Percentiles rank a stretch among this genome's conserved stretches.
Evolutionary conservation across 176 grass and related monocot species (phyloP).

Genomic region (Rhynchospora tenuis): DNA sequence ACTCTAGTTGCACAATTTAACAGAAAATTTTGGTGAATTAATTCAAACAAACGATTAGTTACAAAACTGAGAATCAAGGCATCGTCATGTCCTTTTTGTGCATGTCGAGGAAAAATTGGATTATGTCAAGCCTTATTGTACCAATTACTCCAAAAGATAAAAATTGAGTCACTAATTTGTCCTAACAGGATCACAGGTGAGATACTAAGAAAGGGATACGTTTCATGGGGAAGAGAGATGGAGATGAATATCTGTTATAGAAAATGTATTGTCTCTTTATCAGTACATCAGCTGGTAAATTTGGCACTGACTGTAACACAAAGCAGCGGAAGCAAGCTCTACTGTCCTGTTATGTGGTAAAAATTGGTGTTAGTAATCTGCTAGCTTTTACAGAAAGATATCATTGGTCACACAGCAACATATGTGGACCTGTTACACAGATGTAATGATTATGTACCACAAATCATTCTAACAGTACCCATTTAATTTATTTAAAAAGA

Average conservation of each 20-base stretch:
- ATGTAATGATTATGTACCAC: background rate
- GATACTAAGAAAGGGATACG: slow-evolving; percentile 22
- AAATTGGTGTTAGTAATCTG: background rate
- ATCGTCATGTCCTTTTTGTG: background rate
- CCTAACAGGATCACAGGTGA: background rate
- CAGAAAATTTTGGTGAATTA: background rate
- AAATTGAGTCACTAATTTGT: background rate
- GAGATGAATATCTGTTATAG: slow-evolving; percentile 3
- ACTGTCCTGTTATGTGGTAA: background rate
- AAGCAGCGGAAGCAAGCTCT: slow-evolving; percentile 18
- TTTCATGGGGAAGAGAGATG: slow-evolving; percentile 10
- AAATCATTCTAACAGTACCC: background rate
- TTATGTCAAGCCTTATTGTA: background rate
- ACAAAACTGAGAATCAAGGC: background rate
- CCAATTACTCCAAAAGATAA: background rate
- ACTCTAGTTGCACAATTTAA: background rate
- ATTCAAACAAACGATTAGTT: background rate
- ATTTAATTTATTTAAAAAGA: no score
- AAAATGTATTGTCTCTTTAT: slow-evolving; percentile 19
- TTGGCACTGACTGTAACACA: slow-evolving; percentile 1
- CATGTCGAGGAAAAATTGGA: background rate
- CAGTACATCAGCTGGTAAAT: slow-evolving; percentile 1
- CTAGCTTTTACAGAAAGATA: background rate
- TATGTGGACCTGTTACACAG: background rate
- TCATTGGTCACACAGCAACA: background rate